Conservation (phyloP, 208 protist genomes). For the Crithidia bombi region DNA sequence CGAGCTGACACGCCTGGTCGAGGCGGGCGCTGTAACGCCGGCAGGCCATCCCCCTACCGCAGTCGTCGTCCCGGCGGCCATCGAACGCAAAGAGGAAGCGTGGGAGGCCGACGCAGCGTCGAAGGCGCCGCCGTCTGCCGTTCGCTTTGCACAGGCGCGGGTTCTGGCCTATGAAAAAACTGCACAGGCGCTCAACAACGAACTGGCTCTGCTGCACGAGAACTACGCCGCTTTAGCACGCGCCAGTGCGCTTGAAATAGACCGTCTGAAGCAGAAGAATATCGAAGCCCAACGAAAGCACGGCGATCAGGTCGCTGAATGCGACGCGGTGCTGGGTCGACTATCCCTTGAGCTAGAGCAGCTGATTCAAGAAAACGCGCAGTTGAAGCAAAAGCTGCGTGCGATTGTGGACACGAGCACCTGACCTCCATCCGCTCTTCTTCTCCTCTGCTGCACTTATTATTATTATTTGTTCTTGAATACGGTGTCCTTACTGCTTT, state of each 20-base stretch:
- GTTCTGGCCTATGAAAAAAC: constrained; percentile 59
- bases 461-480: too few relatives aligned
- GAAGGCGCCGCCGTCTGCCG: neutral
- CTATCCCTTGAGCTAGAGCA: constrained; percentile 70
- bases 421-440: too few relatives aligned
- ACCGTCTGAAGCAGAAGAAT: constrained; percentile 13
- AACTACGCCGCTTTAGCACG: constrained; percentile 29
- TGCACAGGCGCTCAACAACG: constrained; percentile 54
- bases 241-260: constrained; percentile 13
- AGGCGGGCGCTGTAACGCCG: neutral
- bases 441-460: too few relatives aligned
- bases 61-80: neutral
- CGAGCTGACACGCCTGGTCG: constrained; percentile 14
- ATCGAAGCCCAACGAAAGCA: constrained; percentile 20
- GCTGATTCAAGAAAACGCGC: constrained; percentile 68
- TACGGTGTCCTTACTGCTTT: too few relatives aligned
- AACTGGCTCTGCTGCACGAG: constrained; percentile 49
- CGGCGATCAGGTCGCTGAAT: constrained; percentile 53
- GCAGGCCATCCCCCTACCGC: neutral
- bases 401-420: neutral
- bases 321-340: constrained; percentile 55
- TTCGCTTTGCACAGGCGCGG: constrained; percentile 30
- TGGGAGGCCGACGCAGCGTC: too few relatives aligned
- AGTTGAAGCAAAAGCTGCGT: constrained; percentile 49
- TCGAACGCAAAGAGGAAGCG: too few relatives aligned